Conservation (phyloP, 306 rosid species). For the Medicago arabica region DNA sequence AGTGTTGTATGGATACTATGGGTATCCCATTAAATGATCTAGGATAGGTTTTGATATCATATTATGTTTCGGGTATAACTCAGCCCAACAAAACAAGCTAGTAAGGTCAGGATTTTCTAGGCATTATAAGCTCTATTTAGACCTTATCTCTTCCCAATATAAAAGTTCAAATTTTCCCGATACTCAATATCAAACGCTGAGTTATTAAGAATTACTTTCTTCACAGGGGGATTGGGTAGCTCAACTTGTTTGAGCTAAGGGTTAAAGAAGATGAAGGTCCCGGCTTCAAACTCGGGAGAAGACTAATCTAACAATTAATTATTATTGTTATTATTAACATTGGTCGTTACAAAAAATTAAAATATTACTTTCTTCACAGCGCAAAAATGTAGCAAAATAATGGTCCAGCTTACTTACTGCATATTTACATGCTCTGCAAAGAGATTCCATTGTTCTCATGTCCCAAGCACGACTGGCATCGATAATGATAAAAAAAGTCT, state of each 20-base stretch:
- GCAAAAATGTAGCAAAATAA: constrained; percentile 27
- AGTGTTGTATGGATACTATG: neutral
- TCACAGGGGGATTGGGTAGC: neutral
- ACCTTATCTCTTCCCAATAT: neutral
- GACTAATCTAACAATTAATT: no score
- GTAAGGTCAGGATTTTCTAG: neutral
- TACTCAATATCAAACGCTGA: constrained; percentile 10
- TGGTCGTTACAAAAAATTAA: no score
- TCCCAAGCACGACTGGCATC: constrained; percentile 97
- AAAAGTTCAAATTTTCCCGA: neutral
- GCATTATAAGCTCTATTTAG: constrained; percentile 3
- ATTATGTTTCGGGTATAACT: neutral
- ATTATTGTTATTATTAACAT: no score
- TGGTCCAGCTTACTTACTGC: constrained; percentile 72
- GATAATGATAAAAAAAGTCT: constrained; percentile 35
- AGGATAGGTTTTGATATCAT: neutral
- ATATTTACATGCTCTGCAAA: constrained; percentile 99
- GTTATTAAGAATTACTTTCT: constrained; percentile 22
- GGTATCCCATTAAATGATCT: neutral
- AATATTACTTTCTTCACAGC: constrained; percentile 29
- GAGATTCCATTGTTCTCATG: constrained; percentile 99
- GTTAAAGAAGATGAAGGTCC: no score
- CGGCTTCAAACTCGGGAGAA: no score
- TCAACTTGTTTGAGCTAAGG: no score
- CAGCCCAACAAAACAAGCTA: neutral